Evolutionary conservation across 2,329 filamentous ascomycete genomes (phyloP), one percentile per base, ranked within the genome.

Genomic region (Fusarium burgessii): DNA sequence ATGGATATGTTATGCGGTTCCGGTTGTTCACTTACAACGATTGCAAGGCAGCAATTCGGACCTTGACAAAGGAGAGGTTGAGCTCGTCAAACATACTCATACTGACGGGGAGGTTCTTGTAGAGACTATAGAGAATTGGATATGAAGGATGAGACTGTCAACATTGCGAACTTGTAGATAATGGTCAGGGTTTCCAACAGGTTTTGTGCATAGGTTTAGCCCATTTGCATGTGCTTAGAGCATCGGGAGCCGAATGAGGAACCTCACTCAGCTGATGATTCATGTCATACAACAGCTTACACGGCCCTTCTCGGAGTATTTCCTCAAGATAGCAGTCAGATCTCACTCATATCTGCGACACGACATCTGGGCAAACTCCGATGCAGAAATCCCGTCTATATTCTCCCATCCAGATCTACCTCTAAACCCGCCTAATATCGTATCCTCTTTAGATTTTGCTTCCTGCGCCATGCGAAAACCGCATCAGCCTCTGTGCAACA

Each of bases 1-100:
- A 35, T 33, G 27, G 27, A 8, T 29, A 25, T 10, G 8, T 58
- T 20, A n/a, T n/a, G 18, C 25, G 47, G 23, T 14, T 15, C 25
- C 23, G n/a, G 18, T 25, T n/a, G 11, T 10, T n/a, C 15, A 82
- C 85, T 73, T 78, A 87, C 84, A 84, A 78, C 46, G 81, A 82
- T 76, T 85, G 83, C 38, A 86, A 76, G 32, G 85, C 80, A 32
- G 84, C 84, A 66, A 87, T 82, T 68, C 85, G 84, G 65, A 87
- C 79, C 55, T 84, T 82, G 60, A 82, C 79, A 38, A 87, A 74
- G 40, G 82, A 78, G 38, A 78, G 74, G 67, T 83, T 82, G 42
- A 86, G 76, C 49, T 84, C 82, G 43, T 83, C 78, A 41, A 81
- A 78, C 78, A 81, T 82, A 47, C 63, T 75, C 71, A 50, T 23